Evolutionary conservation across 2,329 filamentous ascomycete genomes (phyloP).

Genomic region (Trichoderma oligosporum): DNA sequence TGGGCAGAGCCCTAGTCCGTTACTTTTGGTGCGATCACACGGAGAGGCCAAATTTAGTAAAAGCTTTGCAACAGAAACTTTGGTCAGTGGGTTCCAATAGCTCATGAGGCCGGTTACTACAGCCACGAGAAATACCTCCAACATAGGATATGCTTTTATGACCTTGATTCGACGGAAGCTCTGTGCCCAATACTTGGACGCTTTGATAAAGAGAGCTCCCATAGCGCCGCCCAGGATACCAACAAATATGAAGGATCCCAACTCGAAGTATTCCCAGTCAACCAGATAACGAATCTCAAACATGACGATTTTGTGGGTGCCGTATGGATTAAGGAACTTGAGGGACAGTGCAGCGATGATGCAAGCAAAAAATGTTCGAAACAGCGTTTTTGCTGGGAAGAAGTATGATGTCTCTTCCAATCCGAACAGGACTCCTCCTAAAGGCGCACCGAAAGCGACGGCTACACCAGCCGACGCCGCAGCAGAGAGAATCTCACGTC

Average conservation of each 20-base stretch:
- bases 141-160: slow-evolving; percentile 78
- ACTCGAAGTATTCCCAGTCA: slow-evolving; percentile 93
- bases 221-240: slow-evolving; percentile 79
- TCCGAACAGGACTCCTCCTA: slow-evolving; percentile 85
- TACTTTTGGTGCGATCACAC: slow-evolving; percentile 67
- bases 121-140: slow-evolving; percentile 87
- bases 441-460: slow-evolving; percentile 87
- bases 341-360: slow-evolving; percentile 87
- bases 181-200: slow-evolving; percentile 82
- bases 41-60: slow-evolving; percentile 87
- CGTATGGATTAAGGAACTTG: slow-evolving; percentile 94
- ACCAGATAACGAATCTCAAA: slow-evolving; percentile 88
- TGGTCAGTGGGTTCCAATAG: slow-evolving; percentile 92
- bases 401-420: slow-evolving; percentile 96
- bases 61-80: slow-evolving; percentile 83
- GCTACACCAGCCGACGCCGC: slow-evolving; percentile 88
- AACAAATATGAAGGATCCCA: slow-evolving; percentile 78
- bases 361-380: slow-evolving; percentile 97
- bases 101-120: slow-evolving; percentile 77
- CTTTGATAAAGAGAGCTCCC: slow-evolving; percentile 95
- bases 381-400: slow-evolving; percentile 94
- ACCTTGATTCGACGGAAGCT: slow-evolving; percentile 75
- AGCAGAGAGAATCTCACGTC: slow-evolving; percentile 89
- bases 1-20: slow-evolving; percentile 74
- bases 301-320: slow-evolving; percentile 92